Evolutionary conservation across 2,329 filamentous ascomycete species (phyloP), one percentile per base, ranked within the genome.

Genomic region (Lomentospora prolificans): DNA sequence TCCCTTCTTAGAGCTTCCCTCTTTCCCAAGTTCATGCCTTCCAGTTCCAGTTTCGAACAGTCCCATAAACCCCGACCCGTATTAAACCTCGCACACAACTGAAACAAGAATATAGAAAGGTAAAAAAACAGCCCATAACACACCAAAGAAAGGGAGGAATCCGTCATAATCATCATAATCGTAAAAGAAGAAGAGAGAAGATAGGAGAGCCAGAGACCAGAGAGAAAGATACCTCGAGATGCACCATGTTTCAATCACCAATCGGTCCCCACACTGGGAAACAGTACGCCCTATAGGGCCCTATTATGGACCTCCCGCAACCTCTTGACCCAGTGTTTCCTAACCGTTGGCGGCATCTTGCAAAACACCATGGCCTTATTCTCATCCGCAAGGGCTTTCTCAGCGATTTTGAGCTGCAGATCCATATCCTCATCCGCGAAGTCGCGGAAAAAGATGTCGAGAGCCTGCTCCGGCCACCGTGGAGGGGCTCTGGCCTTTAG

Each of bases 331-430:
- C 80, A 83, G 61, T 82, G 79, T 58, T 74, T 71, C 51, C 79
- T 70, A 58, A 83, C 65, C 9, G 66, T 64, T 2, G 71, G 66
- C 0, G 79, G 75, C 78, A 82, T 82, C 68, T 82, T 82, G 69
- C 79, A 81, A 60, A 82, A 84, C 44, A 82, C 74, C 72, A 82
- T 77, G 28, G 80, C 80, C 63, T 80, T 82, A 63, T 76, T 78
- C 59, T 81, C 76, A 60, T 82, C 77, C n/a, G 77, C 74, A 25
- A 83, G 69, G 1, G 79, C 74, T 59, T 78, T 78, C 64, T 83
- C 79, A 0, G 79, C 78, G 31, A 83, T 79, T 65, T 78, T 80
- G 39, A 83, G 69, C 68, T 82, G 80, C 56, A 83, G 63, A 60
- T 83, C 80, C 58, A 77, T 69, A 57, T 82, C 78, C 60, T 82